Conservation (phyloP, 176 grass and related monocot species). For the Poa pratensis region DNA sequence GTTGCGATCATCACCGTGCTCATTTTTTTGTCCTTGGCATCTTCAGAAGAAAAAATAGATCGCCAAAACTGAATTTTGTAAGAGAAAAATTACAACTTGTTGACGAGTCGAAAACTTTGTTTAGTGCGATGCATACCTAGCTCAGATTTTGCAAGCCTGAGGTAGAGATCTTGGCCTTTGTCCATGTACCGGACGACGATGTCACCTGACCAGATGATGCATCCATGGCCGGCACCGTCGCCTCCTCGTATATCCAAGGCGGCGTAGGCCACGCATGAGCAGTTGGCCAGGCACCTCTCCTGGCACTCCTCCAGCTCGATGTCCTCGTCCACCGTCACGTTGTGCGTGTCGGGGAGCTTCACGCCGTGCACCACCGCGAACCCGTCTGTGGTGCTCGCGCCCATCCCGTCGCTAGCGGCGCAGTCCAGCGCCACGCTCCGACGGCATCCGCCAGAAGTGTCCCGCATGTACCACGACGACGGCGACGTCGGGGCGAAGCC, state of each 20-base stretch:
- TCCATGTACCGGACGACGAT: conserved; percentile 37
- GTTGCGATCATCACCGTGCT: background rate
- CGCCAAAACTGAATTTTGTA: background rate
- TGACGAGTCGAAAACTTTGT: background rate
- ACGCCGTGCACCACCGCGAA: conserved; percentile 8
- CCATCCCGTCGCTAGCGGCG: background rate
- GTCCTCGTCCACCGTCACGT: background rate
- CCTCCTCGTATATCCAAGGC: conserved; percentile 18
- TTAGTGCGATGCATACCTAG: background rate
- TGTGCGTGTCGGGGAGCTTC: conserved; percentile 45
- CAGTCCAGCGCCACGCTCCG: conserved; percentile 44
- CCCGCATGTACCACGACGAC: conserved; percentile 27
- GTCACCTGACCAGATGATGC: conserved; percentile 4
- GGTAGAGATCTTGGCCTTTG: conserved; percentile 22
- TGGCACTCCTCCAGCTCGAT: conserved; percentile 29
- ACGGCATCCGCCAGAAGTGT: conserved; percentile 40
- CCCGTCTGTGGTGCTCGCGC: background rate
- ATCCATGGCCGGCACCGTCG: background rate
- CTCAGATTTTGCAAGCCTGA: conserved; percentile 29
- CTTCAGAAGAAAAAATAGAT: too few relatives aligned
- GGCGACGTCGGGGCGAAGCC: conserved; percentile 48
- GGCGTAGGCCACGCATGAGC: conserved; percentile 66
- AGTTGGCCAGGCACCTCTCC: conserved; percentile 49
- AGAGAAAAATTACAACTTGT: background rate
- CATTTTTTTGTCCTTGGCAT: background rate